These are phyloP conservation scores for Amanita polypyramis DNA, from an alignment of 768 basidiomycete genomes.

Conservation along the genomic window DNA sequence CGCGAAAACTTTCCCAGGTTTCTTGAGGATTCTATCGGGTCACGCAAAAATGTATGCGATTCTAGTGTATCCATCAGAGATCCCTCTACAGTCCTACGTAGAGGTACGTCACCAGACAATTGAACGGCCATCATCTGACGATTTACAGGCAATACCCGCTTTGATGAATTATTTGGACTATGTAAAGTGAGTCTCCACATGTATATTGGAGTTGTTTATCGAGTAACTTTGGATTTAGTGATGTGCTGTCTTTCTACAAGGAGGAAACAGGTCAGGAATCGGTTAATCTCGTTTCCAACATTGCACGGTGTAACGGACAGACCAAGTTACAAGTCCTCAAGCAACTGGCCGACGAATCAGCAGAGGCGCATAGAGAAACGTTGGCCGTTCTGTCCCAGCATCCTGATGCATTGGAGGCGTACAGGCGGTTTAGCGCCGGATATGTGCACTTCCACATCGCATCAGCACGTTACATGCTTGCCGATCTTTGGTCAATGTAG, in stretches of 20 bases:
- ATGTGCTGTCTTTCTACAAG: slow-evolving; percentile 6
- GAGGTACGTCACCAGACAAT: background rate
- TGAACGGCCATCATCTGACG: background rate
- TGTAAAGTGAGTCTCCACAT: background rate
- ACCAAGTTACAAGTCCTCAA: slow-evolving; percentile 1
- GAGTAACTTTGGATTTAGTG: background rate
- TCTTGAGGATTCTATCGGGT: slow-evolving; percentile 1
- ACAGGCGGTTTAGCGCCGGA: background rate
- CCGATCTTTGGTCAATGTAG: background rate
- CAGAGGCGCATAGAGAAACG: background rate
- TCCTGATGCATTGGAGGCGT: background rate
- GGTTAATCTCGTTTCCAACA: slow-evolving; percentile 1
- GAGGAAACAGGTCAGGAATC: background rate
- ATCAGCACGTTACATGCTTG: background rate
- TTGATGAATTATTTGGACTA: slow-evolving; percentile 4
- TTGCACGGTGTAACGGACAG: background rate
- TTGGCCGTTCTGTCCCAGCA: background rate
- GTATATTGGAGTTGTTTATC: too few relatives aligned
- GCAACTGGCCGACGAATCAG: background rate
- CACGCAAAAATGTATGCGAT: slow-evolving; percentile 1
- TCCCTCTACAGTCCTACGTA: slow-evolving; percentile 8
- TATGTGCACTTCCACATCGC: slow-evolving; percentile 1
- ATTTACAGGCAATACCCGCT: background rate
- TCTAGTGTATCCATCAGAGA: slow-evolving; percentile 5
- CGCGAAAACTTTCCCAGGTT: background rate